Percentiles rank a stretch among this genome's conserved stretches.
Evolutionary conservation across 768 basidiomycete species (phyloP).

Genomic region (Coprinopsis marcescibilis): DNA sequence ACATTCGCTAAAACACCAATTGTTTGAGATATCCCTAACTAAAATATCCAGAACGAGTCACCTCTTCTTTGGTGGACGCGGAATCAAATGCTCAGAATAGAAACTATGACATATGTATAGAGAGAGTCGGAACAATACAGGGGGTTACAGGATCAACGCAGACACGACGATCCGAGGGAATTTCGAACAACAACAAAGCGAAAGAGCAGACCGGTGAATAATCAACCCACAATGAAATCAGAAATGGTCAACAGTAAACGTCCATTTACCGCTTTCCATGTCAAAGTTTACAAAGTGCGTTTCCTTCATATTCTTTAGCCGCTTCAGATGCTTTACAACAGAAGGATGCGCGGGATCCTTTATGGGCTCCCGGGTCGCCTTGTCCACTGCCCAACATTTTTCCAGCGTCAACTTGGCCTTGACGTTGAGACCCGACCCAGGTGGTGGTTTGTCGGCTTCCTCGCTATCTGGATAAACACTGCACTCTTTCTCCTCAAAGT

Average conservation of each 20-base stretch:
- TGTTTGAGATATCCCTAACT: too few relatives aligned
- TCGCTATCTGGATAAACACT: constrained; percentile 90
- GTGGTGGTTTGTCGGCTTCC: constrained; percentile 77
- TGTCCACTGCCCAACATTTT: constrained; percentile 85
- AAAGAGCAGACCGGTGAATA: too few relatives aligned
- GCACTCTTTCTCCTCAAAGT: constrained; percentile 89
- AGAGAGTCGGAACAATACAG: too few relatives aligned
- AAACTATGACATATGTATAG: too few relatives aligned
- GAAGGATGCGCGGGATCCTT: constrained; percentile 72
- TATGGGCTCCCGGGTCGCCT: constrained; percentile 85
- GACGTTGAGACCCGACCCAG: constrained; percentile 86
- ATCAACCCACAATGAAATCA: constrained; percentile 38
- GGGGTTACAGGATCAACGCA: too few relatives aligned
- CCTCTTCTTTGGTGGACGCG: too few relatives aligned
- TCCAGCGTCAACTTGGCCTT: constrained; percentile 71
- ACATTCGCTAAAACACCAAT: too few relatives aligned
- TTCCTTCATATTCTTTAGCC: constrained; percentile 77
- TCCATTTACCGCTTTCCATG: constrained; percentile 80
- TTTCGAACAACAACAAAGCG: too few relatives aligned
- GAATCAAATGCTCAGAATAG: too few relatives aligned
- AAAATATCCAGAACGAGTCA: too few relatives aligned
- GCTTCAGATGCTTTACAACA: constrained; percentile 68
- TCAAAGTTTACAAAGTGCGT: constrained; percentile 84
- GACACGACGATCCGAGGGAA: too few relatives aligned
- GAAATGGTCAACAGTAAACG: constrained; percentile 92